Conservation (phyloP, 2,329 filamentous ascomycete species). For the Xylaria polymorpha region DNA sequence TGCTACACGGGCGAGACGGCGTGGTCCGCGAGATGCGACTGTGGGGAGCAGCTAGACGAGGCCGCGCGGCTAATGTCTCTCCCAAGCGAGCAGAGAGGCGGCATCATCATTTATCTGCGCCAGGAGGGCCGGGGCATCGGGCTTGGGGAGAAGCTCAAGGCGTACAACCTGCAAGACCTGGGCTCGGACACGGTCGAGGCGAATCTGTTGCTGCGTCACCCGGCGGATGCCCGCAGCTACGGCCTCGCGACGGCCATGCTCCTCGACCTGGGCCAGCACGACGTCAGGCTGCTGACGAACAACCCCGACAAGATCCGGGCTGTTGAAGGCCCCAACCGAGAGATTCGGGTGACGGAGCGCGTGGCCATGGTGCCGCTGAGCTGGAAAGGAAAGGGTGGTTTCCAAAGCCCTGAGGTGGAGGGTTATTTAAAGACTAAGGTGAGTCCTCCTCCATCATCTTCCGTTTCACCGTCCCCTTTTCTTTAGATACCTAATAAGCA, state of each 20-base stretch:
- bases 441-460: conserved; percentile 49
- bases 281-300: conserved; percentile 89
- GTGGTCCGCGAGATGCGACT: conserved; percentile 97
- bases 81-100: conserved; percentile 71
- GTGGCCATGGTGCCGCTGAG: conserved; percentile 96
- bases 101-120: conserved; percentile 93
- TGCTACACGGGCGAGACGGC: conserved; percentile 99
- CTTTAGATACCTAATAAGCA: neutral
- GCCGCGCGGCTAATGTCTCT: conserved; percentile 92
- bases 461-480: neutral
- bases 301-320: conserved; percentile 97
- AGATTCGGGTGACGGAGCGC: conserved; percentile 87
- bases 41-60: conserved; percentile 96
- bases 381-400: conserved; percentile 87
- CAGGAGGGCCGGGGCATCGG: conserved; percentile 98
- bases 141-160: conserved; percentile 93
- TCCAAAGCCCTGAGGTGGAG: conserved; percentile 88
- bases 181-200: conserved; percentile 98
- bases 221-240: conserved; percentile 93
- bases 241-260: conserved; percentile 97
- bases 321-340: conserved; percentile 89
- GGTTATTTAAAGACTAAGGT: conserved; percentile 97
- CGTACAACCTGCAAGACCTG: conserved; percentile 96
- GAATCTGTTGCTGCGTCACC: conserved; percentile 89
- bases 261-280: conserved; percentile 81